Evolutionary conservation across 2,329 filamentous ascomycete species (phyloP), one percentile per base, ranked within the genome.

Genomic region (Colletotrichum zoysiae): DNA sequence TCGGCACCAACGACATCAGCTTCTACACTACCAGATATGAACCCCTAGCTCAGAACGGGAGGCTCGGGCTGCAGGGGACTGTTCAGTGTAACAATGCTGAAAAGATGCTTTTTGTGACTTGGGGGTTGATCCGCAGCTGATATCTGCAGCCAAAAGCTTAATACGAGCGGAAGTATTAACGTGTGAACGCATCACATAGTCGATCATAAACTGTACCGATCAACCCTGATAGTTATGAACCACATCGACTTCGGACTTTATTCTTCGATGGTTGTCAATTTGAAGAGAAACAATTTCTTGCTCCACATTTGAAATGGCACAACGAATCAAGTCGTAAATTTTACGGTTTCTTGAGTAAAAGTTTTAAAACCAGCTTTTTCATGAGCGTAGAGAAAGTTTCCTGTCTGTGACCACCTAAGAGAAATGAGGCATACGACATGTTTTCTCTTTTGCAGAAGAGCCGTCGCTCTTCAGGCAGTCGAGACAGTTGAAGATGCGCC

Each of bases 1-100:
- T 74, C 35, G 74, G 74, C 26, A 73, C 74, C 35, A 74, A 74
- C 33, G 74, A 74, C 11, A 48, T 74, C 12, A 62, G 69, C 20
- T 74, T 70, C 46, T 72, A 74, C 51, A 70, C 64, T 6, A 63
- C 42, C 4, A 64, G 72, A 14, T 70, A 68, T 20, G 33, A 38
- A 14, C 26, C 42, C 11, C 46, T 70, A 58, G 65, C 67, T 5
- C 26, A 67, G 38, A 42, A 73, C 18, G 72, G 68, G 4, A 70
- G 65, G 48, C 20, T 74, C 9, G 72, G 69, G 8, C 20, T 70
- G 33, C 56, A 58, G n/a, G 74, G 69, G 2, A 71, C 53, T 6
- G 66, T 74, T 14, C 58, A 65, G 48, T 74, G 74, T 50, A 50
- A 62, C 42, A 73, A 74, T 33, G 61, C 58, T 3, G 48, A 74